These are phyloP conservation scores for Fusarium multiceps DNA, from an alignment of 2,329 filamentous ascomycete genomes.

Conservation along the genomic window DNA sequence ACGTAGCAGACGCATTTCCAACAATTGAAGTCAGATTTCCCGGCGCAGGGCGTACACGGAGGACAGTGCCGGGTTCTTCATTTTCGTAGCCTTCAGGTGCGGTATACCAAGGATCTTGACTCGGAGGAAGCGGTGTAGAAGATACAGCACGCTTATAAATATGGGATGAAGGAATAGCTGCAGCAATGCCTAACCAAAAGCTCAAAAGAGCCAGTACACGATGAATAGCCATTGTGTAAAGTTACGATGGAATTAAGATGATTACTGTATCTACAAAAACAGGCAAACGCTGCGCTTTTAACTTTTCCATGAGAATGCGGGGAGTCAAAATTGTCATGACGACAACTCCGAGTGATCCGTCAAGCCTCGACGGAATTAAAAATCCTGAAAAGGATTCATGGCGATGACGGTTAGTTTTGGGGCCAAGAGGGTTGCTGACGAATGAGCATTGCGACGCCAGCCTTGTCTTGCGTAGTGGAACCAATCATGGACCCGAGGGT, in stretches of 20 bases:
- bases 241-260: not conserved
- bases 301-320: not conserved
- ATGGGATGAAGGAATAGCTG: not conserved
- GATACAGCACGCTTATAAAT: constrained; percentile 14
- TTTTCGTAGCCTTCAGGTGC: constrained; percentile 37
- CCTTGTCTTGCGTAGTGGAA: not conserved
- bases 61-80: constrained; percentile 36
- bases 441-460: not conserved
- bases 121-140: constrained; percentile 28
- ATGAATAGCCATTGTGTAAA: constrained; percentile 24
- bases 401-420: not conserved
- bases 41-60: constrained; percentile 39
- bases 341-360: constrained; percentile 19
- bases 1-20: constrained; percentile 35
- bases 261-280: not conserved
- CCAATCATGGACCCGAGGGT: not conserved
- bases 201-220: constrained; percentile 24
- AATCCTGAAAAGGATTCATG: constrained; percentile 6
- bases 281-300: not conserved
- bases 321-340: not conserved
- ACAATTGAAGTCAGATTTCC: constrained; percentile 39
- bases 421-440: not conserved
- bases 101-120: constrained; percentile 43
- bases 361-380: not conserved
- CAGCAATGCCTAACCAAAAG: constrained; percentile 30